phyloP scores from a whole-genome alignment of 805 yeast genomes.

The Ogataea pilisensis region DNA sequence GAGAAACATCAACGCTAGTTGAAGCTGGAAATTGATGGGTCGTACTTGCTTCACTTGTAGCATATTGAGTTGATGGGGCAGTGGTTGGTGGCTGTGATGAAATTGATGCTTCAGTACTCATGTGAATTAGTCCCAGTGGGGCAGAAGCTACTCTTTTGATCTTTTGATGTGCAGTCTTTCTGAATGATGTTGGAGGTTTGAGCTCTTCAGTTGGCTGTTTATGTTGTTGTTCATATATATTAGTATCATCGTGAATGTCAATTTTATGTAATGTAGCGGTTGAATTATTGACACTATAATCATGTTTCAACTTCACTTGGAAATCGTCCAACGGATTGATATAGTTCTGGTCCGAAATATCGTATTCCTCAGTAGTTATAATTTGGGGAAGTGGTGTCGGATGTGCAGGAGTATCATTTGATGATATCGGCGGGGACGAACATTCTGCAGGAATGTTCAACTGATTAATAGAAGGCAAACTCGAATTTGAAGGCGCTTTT shows the following conservation, averaged over 20 bases:
- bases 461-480: constrained; percentile 9
- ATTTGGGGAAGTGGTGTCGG: constrained; percentile 5
- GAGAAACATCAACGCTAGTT: background rate
- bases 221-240: background rate
- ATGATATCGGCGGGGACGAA: no score
- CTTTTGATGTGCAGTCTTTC: constrained; percentile 28
- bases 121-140: constrained; percentile 54
- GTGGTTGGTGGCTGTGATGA: constrained; percentile 1
- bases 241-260: no score
- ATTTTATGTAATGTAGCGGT: constrained; percentile 18
- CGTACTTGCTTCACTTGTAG: constrained; percentile 3
- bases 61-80: constrained; percentile 9
- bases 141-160: constrained; percentile 82
- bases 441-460: no score
- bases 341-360: constrained; percentile 23
- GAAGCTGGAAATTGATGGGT: background rate
- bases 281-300: constrained; percentile 30
- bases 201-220: constrained; percentile 1
- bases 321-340: constrained; percentile 24
- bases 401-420: no score
- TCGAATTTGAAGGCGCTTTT: constrained; percentile 31
- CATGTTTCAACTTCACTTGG: constrained; percentile 29
- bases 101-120: constrained; percentile 17
- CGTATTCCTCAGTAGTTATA: constrained; percentile 20
- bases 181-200: constrained; percentile 1